Evolutionary conservation across 2,329 filamentous ascomycete species (phyloP), one percentile per base, ranked within the genome.

Genomic region (Colletotrichum camelliae): DNA sequence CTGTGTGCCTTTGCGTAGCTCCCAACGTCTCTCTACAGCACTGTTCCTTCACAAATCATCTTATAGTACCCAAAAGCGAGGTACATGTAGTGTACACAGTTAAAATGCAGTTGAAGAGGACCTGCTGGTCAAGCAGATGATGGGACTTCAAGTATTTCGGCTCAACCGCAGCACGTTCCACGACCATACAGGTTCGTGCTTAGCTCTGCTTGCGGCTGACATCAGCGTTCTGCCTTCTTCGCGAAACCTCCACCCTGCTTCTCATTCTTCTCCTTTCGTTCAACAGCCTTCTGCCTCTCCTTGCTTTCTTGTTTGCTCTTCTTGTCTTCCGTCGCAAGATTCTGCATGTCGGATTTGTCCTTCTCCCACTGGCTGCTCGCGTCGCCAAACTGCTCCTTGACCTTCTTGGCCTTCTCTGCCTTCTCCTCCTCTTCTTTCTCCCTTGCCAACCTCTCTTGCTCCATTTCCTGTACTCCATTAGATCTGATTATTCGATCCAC

Each of bases 351-450:
- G 7, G 92, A 90, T 86, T 97, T 97, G 83, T 98, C 96, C 84
- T 96, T 94, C 82, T 97, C 94, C 95, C 96, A 98, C 82, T 98
- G 94, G 58, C 88, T 89, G 77, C 91, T 93, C 33, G 94, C 88
- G 78, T 96, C 94, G 67, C 94, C 91, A 82, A 97, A 98, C 64
- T 94, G 89, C 70, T 95, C 92, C 80, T 96, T 94, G 76, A 97
- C 92, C 85, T 95, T 95, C 82, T 95, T 93, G 79, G 93, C 88
- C 72, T 92, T 91, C 76, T 95, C 93, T 29, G 91, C 90, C 81
- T 93, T 93, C 77, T 93, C 92, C 79, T 91, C 90, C 82, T 97
- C 95, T 83, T 97, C 95, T 35, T 92, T 90, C 84, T 98, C 96
- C 64, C 93, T 94, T 31, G 92, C 92, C 78, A 94, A 90, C 71